These are phyloP conservation scores for Tricholoma terreum DNA, from an alignment of 768 basidiomycete species.

Conservation along the genomic window DNA sequence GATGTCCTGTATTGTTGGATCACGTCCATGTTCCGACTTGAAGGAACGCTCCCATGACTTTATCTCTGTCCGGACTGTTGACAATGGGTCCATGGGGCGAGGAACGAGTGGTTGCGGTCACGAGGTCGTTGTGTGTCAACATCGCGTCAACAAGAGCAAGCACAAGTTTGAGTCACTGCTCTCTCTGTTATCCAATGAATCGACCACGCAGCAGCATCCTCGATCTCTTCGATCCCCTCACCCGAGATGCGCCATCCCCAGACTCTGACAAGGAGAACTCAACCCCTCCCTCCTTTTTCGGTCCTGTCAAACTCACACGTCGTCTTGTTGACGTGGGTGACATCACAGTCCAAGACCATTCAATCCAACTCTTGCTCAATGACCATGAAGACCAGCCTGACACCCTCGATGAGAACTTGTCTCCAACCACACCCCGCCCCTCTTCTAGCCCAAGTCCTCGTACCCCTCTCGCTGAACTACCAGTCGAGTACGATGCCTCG, in stretches of 20 bases:
- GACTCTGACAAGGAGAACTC: constrained; percentile 51
- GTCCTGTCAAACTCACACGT: constrained; percentile 31
- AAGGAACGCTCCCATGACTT: constrained; percentile 79
- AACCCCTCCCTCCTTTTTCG: constrained; percentile 35
- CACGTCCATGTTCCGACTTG: constrained; percentile 48
- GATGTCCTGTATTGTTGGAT: constrained; percentile 71
- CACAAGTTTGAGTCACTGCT: constrained; percentile 20
- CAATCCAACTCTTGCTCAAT: constrained; percentile 27
- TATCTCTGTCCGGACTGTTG: constrained; percentile 61
- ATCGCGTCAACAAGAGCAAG: constrained; percentile 40
- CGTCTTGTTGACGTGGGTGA: constrained; percentile 52
- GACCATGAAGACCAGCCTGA: constrained; percentile 32
- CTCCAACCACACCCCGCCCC: constrained; percentile 22
- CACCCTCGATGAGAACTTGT: constrained; percentile 32
- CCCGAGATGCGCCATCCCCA: constrained; percentile 25
- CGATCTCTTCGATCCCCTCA: constrained; percentile 47
- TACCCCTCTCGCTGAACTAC: constrained; percentile 37
- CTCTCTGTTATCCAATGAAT: constrained; percentile 22
- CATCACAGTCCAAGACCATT: constrained; percentile 38
- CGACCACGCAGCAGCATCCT: constrained; percentile 48
- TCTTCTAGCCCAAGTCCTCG: constrained; percentile 26
- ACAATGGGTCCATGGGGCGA: constrained; percentile 39
- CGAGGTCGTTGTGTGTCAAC: constrained; percentile 14
- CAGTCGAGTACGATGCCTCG: constrained; percentile 30
- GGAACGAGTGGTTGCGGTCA: constrained; percentile 10